Base-by-base conservation (phyloP, 257 asterid species). In the Handroanthus guayacan region DNA sequence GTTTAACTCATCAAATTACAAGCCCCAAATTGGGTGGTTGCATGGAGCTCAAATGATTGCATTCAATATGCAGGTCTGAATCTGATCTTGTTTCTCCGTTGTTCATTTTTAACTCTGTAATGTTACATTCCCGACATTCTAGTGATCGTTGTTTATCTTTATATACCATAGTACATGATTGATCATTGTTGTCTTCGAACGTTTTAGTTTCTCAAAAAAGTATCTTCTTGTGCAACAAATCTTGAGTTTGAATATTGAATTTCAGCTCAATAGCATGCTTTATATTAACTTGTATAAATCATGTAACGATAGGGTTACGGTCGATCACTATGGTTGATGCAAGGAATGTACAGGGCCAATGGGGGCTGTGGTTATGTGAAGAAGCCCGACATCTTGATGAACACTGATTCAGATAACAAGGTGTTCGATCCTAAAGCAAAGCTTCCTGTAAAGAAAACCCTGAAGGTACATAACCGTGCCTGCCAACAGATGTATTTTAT, bases 21-120 rank as follows among this genome's bases (percentile, higher is more conserved):
- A 91, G 81, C 97, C 98, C 43, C 88, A 87, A 71, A 71, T 89
- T 50, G 97, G 92, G 44, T 92, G 98, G 98, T 82, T 91, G 86
- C 98, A 91, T 36, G 98, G 98, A 69, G 98, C 98, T 84, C 98
- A 92, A 79, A 92, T 92, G 98, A 90, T 92, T 74, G 97, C 97
- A 17, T 92, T 92, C 76, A 92, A 92, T 72, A 92, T 92, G 97
- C 97, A 90, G 97, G 98, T 92, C 62, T 14, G 63, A 44, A 14
- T 20, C 20, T 13, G 17, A 60, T 57, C 17, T 12, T 4, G 10
- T 45, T 62, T 5, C 7, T 41, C 45, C 0, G 25, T 13, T 36
- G 5, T 37, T 7, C 6, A 12, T 3, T 3, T 20, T 13, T 48
- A 9, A 12, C 6, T 52, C 2, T 34, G 9, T 7, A 56, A 8